These are phyloP conservation scores for Flammula alnicola DNA, from an alignment of 1,284 basidiomycete species.

Conservation along the genomic window DNA sequence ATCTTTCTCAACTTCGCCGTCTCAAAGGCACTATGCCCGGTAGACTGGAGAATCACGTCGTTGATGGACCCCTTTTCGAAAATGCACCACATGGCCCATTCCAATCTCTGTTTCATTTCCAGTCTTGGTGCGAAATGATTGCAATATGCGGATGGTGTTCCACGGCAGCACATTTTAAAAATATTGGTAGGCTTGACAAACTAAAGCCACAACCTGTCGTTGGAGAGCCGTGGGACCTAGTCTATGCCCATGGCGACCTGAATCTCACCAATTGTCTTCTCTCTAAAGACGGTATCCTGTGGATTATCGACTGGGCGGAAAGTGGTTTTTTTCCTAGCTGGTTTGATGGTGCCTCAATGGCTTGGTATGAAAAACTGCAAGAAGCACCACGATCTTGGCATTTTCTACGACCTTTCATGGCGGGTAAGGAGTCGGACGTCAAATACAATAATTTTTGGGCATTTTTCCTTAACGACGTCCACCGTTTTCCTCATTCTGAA, in stretches of 20 bases:
- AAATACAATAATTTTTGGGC: background rate
- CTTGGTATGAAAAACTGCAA: background rate
- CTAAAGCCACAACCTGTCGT: background rate
- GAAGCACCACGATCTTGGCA: background rate
- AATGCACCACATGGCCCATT: background rate
- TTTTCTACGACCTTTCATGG: background rate
- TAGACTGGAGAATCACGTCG: background rate
- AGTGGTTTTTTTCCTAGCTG: slow-evolving; percentile 29
- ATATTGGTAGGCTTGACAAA: too few relatives aligned
- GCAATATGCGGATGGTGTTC: background rate
- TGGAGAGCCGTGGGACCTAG: slow-evolving; percentile 16
- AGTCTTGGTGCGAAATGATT: background rate
- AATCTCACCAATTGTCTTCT: slow-evolving; percentile 28
- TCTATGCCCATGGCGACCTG: slow-evolving; percentile 29
- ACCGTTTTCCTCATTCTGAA: too few relatives aligned
- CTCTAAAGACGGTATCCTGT: slow-evolving; percentile 24
- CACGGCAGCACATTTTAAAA: background rate
- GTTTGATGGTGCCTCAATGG: slow-evolving; percentile 20
- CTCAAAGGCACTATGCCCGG: slow-evolving; percentile 11
- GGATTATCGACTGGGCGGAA: slow-evolving; percentile 30
- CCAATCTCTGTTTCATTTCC: background rate
- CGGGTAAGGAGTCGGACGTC: background rate
- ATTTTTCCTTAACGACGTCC: too few relatives aligned
- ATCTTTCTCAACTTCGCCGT: slow-evolving; percentile 32
- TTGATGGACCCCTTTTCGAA: background rate